Evolutionary conservation across 2,329 filamentous ascomycete species (phyloP).

Genomic region (Colletotrichum filicis): DNA sequence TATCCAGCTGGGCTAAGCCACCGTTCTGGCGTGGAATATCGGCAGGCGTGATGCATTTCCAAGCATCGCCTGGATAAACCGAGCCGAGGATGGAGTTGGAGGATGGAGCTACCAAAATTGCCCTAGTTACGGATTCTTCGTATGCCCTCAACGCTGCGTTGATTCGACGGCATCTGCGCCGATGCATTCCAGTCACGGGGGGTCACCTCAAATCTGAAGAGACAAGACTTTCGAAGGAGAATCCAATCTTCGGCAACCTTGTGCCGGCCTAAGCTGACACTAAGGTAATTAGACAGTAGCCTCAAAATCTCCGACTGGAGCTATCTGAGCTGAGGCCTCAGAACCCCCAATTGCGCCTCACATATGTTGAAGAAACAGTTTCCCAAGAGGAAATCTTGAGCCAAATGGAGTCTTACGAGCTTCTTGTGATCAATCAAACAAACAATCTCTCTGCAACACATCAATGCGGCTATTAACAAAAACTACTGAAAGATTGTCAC

Average conservation of each 20-base stretch:
- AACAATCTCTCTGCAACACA: background rate
- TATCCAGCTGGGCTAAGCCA: slow-evolving; percentile 18
- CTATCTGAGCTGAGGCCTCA: background rate
- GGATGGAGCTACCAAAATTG: background rate
- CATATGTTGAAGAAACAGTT: too few relatives aligned
- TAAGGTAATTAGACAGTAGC: background rate
- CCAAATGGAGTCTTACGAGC: background rate
- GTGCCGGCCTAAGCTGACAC: background rate
- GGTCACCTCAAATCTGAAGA: background rate
- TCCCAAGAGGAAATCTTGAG: background rate
- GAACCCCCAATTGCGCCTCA: background rate
- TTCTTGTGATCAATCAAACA: background rate
- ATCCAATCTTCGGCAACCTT: background rate
- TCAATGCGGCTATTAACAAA: background rate
- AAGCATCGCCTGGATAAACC: slow-evolving; percentile 5
- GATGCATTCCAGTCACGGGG: background rate
- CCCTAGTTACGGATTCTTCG: background rate
- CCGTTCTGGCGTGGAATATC: slow-evolving; percentile 1
- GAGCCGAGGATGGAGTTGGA: slow-evolving; percentile 5
- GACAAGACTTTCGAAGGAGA: background rate
- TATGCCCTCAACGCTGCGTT: background rate
- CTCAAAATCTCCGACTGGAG: background rate
- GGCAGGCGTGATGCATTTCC: slow-evolving; percentile 14
- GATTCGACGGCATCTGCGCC: background rate
- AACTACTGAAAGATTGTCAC: background rate